A percentile compares a stretch with the other conserved stretches of the same genome.
Evolutionary conservation across 257 asterid genomes (phyloP).

Genomic region (Plantago major): DNA sequence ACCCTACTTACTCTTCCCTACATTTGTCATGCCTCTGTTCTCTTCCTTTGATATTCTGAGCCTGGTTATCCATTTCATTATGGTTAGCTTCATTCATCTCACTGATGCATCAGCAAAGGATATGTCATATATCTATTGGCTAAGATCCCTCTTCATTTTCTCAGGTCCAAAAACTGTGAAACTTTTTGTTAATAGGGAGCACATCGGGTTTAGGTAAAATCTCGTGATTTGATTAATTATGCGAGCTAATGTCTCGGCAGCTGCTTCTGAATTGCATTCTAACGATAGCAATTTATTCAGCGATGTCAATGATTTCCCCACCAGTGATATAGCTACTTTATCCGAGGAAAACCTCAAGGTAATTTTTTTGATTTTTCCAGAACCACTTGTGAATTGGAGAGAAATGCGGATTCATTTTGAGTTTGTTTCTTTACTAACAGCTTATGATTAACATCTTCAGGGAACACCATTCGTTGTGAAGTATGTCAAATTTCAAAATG

Average conservation of each 20-base stretch:
- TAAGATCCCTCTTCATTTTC: conserved; percentile 1
- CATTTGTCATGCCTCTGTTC: background rate
- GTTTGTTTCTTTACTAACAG: no score
- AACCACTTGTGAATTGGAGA: background rate
- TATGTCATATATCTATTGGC: background rate
- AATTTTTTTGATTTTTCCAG: conserved; percentile 15
- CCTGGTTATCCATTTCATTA: background rate
- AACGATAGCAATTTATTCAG: conserved; percentile 35
- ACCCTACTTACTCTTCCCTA: background rate
- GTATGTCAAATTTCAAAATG: conserved; percentile 84
- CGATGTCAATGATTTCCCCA: conserved; percentile 70
- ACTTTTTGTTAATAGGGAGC: conserved; percentile 74
- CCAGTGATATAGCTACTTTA: conserved; percentile 55
- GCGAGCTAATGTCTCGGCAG: conserved; percentile 1
- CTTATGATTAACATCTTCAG: conserved; percentile 26
- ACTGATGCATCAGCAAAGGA: background rate
- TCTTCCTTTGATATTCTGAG: background rate
- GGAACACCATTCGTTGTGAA: conserved; percentile 65
- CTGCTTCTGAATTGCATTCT: conserved; percentile 1
- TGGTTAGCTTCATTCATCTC: background rate
- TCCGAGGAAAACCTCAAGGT: conserved; percentile 88
- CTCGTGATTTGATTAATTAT: conserved; percentile 10
- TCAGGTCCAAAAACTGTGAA: conserved; percentile 78
- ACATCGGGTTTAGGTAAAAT: conserved; percentile 92
- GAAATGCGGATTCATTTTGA: no score